Evolutionary conservation across 345 rosid species (phyloP).

Genomic region (Brassica carinata): DNA sequence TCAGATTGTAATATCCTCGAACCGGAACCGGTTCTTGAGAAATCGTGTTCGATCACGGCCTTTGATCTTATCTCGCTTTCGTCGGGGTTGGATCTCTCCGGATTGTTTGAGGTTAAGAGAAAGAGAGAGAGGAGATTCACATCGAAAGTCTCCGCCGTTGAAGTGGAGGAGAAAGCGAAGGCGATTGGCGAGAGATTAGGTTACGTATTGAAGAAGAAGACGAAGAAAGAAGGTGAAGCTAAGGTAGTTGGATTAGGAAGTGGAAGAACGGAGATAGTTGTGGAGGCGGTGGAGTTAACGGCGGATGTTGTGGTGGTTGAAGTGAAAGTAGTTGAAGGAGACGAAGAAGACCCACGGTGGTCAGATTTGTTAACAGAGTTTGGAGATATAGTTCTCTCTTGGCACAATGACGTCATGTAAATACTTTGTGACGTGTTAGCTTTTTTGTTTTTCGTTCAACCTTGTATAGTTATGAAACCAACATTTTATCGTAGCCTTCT

Average conservation of each 20-base stretch:
- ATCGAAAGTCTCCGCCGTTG: slow-evolving; percentile 50
- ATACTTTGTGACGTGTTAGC: slow-evolving; percentile 25
- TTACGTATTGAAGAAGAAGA: slow-evolving; percentile 63
- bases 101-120: slow-evolving; percentile 58
- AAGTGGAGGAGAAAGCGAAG: slow-evolving; percentile 58
- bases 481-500: not conserved
- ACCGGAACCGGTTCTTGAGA: not conserved
- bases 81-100: slow-evolving; percentile 72
- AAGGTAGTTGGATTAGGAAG: slow-evolving; percentile 52
- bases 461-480: slow-evolving; percentile 13
- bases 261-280: slow-evolving; percentile 54
- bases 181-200: slow-evolving; percentile 70
- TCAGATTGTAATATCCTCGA: slow-evolving; percentile 29
- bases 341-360: slow-evolving; percentile 67
- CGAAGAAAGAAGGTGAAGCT: slow-evolving; percentile 45
- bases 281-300: slow-evolving; percentile 57
- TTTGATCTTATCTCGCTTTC: slow-evolving; percentile 80
- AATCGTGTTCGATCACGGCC: slow-evolving; percentile 52
- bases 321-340: slow-evolving; percentile 58
- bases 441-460: not conserved
- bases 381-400: slow-evolving; percentile 64
- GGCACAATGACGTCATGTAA: slow-evolving; percentile 58
- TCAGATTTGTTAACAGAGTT: slow-evolving; percentile 62
- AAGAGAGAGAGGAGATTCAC: slow-evolving; percentile 69
- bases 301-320: slow-evolving; percentile 61